Evolutionary conservation across 2,329 filamentous ascomycete genomes (phyloP).

Genomic region (Cytospora piceicola): DNA sequence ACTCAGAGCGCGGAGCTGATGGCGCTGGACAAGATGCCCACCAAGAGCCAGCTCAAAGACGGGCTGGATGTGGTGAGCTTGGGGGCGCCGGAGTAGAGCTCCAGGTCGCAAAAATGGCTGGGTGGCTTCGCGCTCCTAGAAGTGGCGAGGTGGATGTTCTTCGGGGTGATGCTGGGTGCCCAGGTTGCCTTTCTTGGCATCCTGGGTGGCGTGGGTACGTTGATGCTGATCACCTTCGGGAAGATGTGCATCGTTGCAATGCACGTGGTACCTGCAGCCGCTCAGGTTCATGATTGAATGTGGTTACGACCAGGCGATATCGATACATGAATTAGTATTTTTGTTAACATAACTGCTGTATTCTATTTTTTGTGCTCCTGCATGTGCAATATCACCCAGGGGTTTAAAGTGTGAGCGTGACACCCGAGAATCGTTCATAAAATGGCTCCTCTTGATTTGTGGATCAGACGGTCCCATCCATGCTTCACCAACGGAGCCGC

Average conservation of each 20-base stretch:
- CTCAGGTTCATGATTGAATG: not conserved
- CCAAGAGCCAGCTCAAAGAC: constrained; percentile 73
- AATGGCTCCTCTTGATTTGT: too few relatives aligned
- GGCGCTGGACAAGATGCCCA: constrained; percentile 78
- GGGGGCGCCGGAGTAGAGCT: constrained; percentile 41
- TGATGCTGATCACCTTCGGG: constrained; percentile 16
- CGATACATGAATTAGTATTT: constrained; percentile 5
- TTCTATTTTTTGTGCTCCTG: too few relatives aligned
- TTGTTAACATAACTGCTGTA: constrained; percentile 7
- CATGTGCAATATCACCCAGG: not conserved
- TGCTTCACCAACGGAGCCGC: too few relatives aligned
- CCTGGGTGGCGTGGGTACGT: not conserved
- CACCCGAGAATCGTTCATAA: too few relatives aligned
- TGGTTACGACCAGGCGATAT: not conserved
- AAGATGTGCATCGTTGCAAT: constrained; percentile 4
- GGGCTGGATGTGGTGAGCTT: constrained; percentile 58
- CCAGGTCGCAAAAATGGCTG: not conserved
- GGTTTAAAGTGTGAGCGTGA: not conserved
- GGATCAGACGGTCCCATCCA: too few relatives aligned
- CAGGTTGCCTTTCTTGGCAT: constrained; percentile 1
- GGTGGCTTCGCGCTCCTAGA: not conserved
- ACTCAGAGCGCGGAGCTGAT: constrained; percentile 82
- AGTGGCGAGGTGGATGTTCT: constrained; percentile 5
- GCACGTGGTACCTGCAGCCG: not conserved
- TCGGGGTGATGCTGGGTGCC: constrained; percentile 10